Evolutionary conservation across 148 eudicot species (phyloP).

Genomic region (Dianthus caryophyllus): DNA sequence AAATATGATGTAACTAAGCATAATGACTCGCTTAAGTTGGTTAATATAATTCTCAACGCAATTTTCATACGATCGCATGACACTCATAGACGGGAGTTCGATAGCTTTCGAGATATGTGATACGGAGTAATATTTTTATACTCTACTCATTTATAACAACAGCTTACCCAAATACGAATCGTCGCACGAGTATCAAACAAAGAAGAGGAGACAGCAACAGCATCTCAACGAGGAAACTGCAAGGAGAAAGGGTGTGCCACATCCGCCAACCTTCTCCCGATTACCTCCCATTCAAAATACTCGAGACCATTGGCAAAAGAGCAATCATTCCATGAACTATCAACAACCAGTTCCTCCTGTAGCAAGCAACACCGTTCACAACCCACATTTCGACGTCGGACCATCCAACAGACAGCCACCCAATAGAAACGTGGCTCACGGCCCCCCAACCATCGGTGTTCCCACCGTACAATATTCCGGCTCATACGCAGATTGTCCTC

Average conservation of each 20-base stretch:
- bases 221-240: slow-evolving; percentile 59
- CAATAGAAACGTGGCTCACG: slow-evolving; percentile 44
- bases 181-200: no score
- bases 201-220: no score
- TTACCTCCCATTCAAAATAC: slow-evolving; percentile 65
- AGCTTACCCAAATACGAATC: no score
- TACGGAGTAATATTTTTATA: no score
- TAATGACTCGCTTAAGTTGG: no score
- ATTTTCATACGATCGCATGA: no score
- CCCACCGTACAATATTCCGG: slow-evolving; percentile 47
- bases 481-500: slow-evolving; percentile 42
- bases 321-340: slow-evolving; percentile 36
- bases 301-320: slow-evolving; percentile 39
- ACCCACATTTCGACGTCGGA: slow-evolving; percentile 45
- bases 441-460: slow-evolving; percentile 34
- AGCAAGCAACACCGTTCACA: slow-evolving; percentile 43
- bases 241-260: slow-evolving; percentile 54
- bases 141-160: no score
- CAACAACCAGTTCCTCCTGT: slow-evolving; percentile 41
- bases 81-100: no score
- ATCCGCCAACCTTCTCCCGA: slow-evolving; percentile 59
- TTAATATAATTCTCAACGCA: no score
- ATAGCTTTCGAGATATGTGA: no score
- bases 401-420: slow-evolving; percentile 42
- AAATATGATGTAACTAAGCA: no score